A percentile compares a stretch with the other conserved stretches of the same genome.
Conservation (phyloP, 2,329 filamentous ascomycete genomes). For the Ophiostoma australiae region DNA sequence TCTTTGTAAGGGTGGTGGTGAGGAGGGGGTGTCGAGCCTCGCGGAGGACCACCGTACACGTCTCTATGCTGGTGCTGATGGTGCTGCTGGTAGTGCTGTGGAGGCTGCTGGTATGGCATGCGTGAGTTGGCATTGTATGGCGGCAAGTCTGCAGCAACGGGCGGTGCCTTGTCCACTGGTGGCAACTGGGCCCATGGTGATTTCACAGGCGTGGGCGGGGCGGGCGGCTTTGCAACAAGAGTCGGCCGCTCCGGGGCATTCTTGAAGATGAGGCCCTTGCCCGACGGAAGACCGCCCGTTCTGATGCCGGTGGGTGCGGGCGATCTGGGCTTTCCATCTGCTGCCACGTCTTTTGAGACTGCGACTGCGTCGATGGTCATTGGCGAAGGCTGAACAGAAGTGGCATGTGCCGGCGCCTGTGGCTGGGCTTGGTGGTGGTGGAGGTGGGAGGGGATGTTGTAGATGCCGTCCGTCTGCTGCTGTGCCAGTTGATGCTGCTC, state of each 20-base stretch:
- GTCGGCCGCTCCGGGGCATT: constrained; percentile 65
- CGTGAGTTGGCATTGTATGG: constrained; percentile 22
- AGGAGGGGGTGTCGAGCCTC: constrained; percentile 36
- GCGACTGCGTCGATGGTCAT: background rate
- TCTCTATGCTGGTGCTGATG: constrained; percentile 45
- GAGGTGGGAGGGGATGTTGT: background rate
- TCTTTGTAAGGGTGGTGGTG: constrained; percentile 61
- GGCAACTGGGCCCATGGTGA: constrained; percentile 89
- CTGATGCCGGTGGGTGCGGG: constrained; percentile 39
- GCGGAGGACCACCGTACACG: constrained; percentile 38
- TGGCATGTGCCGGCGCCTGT: background rate
- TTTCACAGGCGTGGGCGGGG: constrained; percentile 65
- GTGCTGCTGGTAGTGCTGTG: constrained; percentile 15
- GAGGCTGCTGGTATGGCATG: background rate
- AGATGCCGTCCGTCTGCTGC: constrained; percentile 7
- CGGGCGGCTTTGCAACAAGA: constrained; percentile 66
- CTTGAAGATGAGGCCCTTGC: constrained; percentile 61
- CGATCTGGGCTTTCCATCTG: constrained; percentile 44
- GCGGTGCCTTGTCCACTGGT: constrained; percentile 75
- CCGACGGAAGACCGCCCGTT: constrained; percentile 45
- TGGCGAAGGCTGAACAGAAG: constrained; percentile 18
- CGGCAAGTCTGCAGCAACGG: constrained; percentile 56
- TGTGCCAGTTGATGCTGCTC: constrained; percentile 38
- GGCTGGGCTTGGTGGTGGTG: constrained; percentile 24
- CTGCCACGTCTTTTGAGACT: constrained; percentile 30